These are phyloP conservation scores for Pythium coloratum DNA, from an alignment of 352 stramenopile species.

Conservation along the genomic window DNA sequence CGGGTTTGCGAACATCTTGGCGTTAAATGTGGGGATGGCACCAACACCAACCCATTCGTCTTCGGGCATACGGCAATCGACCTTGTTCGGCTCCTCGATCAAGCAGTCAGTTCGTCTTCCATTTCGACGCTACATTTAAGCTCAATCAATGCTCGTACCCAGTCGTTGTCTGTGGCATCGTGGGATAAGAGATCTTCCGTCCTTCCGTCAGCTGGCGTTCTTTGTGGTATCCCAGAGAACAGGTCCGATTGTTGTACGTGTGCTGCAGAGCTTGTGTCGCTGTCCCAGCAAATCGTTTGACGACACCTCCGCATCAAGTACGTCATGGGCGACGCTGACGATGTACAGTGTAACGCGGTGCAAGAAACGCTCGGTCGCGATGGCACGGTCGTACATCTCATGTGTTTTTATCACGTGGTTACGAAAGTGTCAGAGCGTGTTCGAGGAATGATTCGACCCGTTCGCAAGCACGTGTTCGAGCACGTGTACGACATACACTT, in stretches of 20 bases:
- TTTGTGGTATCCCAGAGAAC: slow-evolving; percentile 16
- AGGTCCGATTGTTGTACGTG: not conserved
- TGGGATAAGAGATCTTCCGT: too few relatives aligned
- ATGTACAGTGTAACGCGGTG: slow-evolving; percentile 17
- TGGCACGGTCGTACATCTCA: slow-evolving; percentile 13
- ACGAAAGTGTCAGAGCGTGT: slow-evolving; percentile 9
- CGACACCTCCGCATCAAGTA: slow-evolving; percentile 3
- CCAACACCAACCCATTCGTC: slow-evolving; percentile 10
- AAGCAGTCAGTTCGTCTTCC: too few relatives aligned
- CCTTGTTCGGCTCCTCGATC: too few relatives aligned
- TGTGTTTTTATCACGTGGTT: slow-evolving; percentile 27
- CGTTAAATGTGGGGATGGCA: slow-evolving; percentile 4
- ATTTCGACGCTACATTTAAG: too few relatives aligned
- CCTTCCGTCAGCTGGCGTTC: not conserved
- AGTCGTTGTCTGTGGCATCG: too few relatives aligned
- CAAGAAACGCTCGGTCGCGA: slow-evolving; percentile 7
- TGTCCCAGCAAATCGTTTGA: slow-evolving; percentile 5
- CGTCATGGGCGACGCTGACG: slow-evolving; percentile 19
- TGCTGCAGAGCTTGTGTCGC: not conserved
- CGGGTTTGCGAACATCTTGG: too few relatives aligned
- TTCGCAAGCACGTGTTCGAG: slow-evolving; percentile 6
- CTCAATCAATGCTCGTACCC: too few relatives aligned
- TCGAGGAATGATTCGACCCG: not conserved
- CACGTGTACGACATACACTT: slow-evolving; percentile 25
- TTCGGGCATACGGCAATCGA: slow-evolving; percentile 10